Base-by-base conservation (phyloP, 2,329 filamentous ascomycete species). In the Verticillium longisporum region DNA sequence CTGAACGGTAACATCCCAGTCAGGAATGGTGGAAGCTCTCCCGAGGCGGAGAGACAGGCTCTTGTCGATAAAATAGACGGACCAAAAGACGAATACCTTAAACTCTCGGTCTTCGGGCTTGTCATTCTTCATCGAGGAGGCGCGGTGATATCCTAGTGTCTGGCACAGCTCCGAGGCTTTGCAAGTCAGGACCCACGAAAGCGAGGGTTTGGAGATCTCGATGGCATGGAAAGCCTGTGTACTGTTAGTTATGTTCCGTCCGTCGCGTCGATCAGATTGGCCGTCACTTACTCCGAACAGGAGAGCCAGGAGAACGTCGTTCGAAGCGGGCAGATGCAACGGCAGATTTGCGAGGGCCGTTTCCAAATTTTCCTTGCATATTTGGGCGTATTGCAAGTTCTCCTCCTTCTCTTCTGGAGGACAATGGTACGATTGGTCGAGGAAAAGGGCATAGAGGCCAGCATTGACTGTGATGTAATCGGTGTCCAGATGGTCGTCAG, bases 11-110 rank as follows among this genome's bases (percentile, higher is more conserved):
- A 87, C 81, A 62, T 87, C 84, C 70, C 80, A 85, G 65, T 85
- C 82, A 54, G 82, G 83, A 2, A 87, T 77, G 4, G 77, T 77
- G 0, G 83, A 80, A 0, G 82, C 73, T 15, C 76, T 77, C 0
- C 84, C 84, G 4, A 87, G 71, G 2, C 82, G 78, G 3, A 87
- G 75, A 0, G 82, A 81, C 18, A 87, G 71, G 18, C 77, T 77
- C 62, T 83, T 85, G 62, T 86, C 80, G 15, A 86, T 71, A 56
- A 81, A 78, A 64, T 87, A 87, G 0, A 82, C 71, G 41, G 74
- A 77, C 85, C 84, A 88, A 66, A 88, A 88, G 9, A 86, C 67
- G 1, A 75, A 65, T 1, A 69, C 73, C 65, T 75, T 76, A 67
- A 71, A 65, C 1, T 69, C 65, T 15, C 68, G 67, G 53, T 67